Percentiles rank a stretch among this genome's conserved stretches.
Evolutionary conservation across 257 asterid species (phyloP).

Genomic region (Orobanche coerulescens): DNA sequence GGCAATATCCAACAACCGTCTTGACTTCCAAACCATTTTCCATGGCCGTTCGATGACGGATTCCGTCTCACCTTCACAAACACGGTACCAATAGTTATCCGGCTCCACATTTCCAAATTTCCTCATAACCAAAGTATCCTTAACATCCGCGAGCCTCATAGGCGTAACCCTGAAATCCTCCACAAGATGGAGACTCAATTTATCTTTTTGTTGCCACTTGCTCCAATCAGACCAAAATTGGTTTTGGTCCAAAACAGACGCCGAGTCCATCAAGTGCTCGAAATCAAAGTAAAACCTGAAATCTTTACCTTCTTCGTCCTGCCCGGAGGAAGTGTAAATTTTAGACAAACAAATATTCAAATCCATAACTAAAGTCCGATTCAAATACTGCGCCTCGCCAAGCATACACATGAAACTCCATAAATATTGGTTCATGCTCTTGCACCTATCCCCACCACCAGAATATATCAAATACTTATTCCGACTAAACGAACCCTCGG

Average conservation of each 20-base stretch:
- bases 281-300: conserved; percentile 85
- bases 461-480: conserved; percentile 69
- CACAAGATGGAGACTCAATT: conserved; percentile 41
- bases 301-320: conserved; percentile 83
- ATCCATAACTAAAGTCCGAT: conserved; percentile 82
- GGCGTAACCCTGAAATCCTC: conserved; percentile 48
- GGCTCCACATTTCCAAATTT: conserved; percentile 61
- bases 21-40: conserved; percentile 52
- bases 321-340: conserved; percentile 79
- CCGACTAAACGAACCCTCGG: conserved; percentile 60
- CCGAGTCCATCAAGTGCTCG: conserved; percentile 82
- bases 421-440: conserved; percentile 86
- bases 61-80: conserved; percentile 60
- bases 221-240: conserved; percentile 61
- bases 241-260: conserved; percentile 53
- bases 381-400: conserved; percentile 90
- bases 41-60: conserved; percentile 49
- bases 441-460: conserved; percentile 92
- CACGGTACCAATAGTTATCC: conserved; percentile 62
- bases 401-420: conserved; percentile 95
- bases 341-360: conserved; percentile 62
- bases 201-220: conserved; percentile 41
- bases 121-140: conserved; percentile 53
- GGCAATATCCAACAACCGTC: conserved; percentile 45
- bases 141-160: conserved; percentile 30